Conservation (phyloP, 2,329 filamentous ascomycete species). For the Ophiostoma sp. region DNA sequence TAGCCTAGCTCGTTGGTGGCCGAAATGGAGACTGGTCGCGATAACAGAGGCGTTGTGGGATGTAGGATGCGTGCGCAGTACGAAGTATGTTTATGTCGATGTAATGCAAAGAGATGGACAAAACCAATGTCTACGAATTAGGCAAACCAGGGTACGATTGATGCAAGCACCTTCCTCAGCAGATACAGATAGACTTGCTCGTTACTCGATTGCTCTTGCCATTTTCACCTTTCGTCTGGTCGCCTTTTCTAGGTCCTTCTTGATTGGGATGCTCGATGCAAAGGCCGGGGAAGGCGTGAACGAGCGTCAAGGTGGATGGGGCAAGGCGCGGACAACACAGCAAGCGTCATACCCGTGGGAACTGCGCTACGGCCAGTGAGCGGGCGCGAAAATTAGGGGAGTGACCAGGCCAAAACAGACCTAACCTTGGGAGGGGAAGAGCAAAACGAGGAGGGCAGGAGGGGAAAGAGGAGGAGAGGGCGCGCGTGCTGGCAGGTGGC, state of each 20-base stretch:
- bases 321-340: background rate
- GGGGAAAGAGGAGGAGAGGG: background rate
- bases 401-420: slow-evolving; percentile 1
- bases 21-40: background rate
- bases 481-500: background rate
- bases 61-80: background rate
- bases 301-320: background rate
- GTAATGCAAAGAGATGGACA: background rate
- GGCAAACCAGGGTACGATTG: background rate
- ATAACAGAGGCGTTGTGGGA: slow-evolving; percentile 8
- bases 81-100: background rate
- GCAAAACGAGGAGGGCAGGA: background rate
- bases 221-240: background rate
- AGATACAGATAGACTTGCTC: background rate
- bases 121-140: background rate
- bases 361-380: background rate
- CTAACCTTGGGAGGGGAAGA: background rate
- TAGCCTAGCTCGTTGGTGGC: background rate
- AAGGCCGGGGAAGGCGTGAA: slow-evolving; percentile 4
- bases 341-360: background rate
- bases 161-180: background rate
- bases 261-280: background rate
- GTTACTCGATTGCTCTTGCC: background rate
- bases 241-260: background rate
- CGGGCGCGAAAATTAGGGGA: background rate